These are phyloP conservation scores for Cryphonectria carpinicola DNA, from an alignment of 2,329 filamentous ascomycete species.

Conservation along the genomic window DNA sequence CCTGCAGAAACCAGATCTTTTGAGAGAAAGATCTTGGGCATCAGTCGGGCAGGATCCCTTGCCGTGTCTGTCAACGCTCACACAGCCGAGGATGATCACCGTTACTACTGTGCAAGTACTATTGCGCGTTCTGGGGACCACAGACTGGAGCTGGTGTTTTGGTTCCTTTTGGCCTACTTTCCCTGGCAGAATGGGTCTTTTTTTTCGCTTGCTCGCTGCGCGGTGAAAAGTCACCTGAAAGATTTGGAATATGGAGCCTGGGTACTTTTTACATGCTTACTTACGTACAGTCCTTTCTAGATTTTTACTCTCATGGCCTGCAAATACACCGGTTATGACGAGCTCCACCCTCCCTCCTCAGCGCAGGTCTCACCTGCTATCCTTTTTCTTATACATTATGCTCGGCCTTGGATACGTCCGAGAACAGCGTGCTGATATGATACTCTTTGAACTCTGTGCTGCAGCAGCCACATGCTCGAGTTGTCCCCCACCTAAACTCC, in stretches of 20 bases:
- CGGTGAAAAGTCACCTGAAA: constrained; percentile 10
- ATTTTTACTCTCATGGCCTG: background rate
- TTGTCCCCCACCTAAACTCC: too few relatives aligned
- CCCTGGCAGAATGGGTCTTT: background rate
- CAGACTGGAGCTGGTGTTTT: background rate
- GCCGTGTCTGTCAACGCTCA: background rate
- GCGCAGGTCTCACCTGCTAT: background rate
- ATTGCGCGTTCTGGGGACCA: background rate
- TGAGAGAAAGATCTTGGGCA: background rate
- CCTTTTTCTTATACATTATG: background rate
- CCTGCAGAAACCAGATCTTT: background rate
- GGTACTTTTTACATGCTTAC: background rate
- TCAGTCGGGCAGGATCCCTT: background rate
- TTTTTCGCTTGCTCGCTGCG: constrained; percentile 2
- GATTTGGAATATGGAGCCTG: background rate
- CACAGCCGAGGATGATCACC: background rate
- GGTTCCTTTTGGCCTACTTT: background rate
- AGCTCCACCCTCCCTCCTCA: too few relatives aligned
- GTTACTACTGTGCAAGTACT: background rate
- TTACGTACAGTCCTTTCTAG: background rate
- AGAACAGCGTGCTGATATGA: too few relatives aligned
- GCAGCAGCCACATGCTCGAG: background rate
- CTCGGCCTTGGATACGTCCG: too few relatives aligned
- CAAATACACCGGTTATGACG: background rate
- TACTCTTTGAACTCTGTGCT: too few relatives aligned